Evolutionary conservation across 2,329 filamentous ascomycete species (phyloP), one percentile per base, ranked within the genome.

Genomic region (Fusarium multiceps): DNA sequence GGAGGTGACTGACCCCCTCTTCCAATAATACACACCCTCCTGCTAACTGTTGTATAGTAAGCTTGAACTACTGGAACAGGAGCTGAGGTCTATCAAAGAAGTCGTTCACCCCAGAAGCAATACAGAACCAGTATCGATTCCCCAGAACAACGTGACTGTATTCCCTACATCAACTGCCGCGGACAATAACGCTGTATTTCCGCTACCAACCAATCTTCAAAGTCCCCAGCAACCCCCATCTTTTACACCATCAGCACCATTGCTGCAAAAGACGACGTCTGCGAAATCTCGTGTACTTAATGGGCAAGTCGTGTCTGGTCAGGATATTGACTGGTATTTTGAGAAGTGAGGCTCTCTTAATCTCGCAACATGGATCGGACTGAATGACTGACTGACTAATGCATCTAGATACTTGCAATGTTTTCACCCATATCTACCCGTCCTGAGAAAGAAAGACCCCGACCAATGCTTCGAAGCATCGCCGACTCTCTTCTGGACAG

Each of bases 291-390:
- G 86, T 49, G 79, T 83, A 7, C 72, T 88, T 13, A 83, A 81
- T 4, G 83, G 82, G 6, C 80, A 82, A 11, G 79, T 84, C 2
- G 82, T 88, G 49, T 80, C 85, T 0, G 83, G 84, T 1, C 82
- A 85, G 43, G 86, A 88, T 45, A 83, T 88, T 55, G 83, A 86
- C 57, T 86, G 82, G 72, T 88, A 88, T 68, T 88, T 88, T 74
- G 80, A 84, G 61, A 85, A 83, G 82, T 85, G 67, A 37, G 46
- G n/a, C 16, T 13, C 23, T n/a, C 13, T 20, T 2, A 18, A 3
- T 34, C 16, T 25, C 37, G 20, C 43, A 16, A 18, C 45, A 20
- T 25, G 13, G 27, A 21, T 16, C n/a, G 11, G 18, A 25, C 58
- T 66, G 16, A 69, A 37, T 30, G 34, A 34, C 8, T 32, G 30